These are phyloP conservation scores for Neurospora tetraspora DNA, from an alignment of 495 filamentous ascomycete genomes.

Conservation along the genomic window DNA sequence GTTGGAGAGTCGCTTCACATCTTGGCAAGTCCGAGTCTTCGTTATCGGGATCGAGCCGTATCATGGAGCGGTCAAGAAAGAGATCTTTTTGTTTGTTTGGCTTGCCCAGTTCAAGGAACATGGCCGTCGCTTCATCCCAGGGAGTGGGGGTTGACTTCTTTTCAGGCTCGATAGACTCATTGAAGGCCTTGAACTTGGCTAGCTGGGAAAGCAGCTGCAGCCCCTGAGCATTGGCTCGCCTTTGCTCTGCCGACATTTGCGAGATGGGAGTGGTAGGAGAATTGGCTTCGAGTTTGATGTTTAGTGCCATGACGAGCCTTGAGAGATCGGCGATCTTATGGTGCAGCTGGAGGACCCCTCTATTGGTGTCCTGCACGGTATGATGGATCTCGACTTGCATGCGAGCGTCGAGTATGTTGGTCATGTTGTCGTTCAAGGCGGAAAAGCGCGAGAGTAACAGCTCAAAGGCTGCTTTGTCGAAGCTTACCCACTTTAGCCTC, in stretches of 20 bases:
- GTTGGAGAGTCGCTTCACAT: conserved; percentile 24
- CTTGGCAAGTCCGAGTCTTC: conserved; percentile 23
- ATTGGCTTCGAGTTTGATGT: conserved; percentile 20
- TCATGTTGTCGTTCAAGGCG: conserved; percentile 35
- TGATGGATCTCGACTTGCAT: conserved; percentile 36
- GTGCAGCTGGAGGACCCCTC: conserved; percentile 34
- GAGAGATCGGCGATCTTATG: conserved; percentile 31
- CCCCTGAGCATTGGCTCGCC: conserved; percentile 22
- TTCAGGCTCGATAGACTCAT: conserved; percentile 29
- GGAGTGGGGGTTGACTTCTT: conserved; percentile 7
- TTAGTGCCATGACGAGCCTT: conserved; percentile 30
- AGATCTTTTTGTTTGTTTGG: conserved; percentile 20
- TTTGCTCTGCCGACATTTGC: conserved; percentile 20
- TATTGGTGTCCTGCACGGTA: conserved; percentile 36
- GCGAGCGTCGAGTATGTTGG: conserved; percentile 30
- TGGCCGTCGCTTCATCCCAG: conserved; percentile 20
- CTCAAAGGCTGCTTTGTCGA: conserved; percentile 36
- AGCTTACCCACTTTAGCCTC: conserved; percentile 31
- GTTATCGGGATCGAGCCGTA: conserved; percentile 16
- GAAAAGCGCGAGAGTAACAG: conserved; percentile 28
- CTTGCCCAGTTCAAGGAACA: conserved; percentile 23
- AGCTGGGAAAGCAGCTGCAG: conserved; percentile 29
- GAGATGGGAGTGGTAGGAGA: conserved; percentile 7
- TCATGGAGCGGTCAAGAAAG: conserved; percentile 21
- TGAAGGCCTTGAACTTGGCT: conserved; percentile 40